Evolutionary conservation across 1,139 yeast genomes (phyloP), one percentile per base, ranked within the genome.

Genomic region (Taiozyma onychis): DNA sequence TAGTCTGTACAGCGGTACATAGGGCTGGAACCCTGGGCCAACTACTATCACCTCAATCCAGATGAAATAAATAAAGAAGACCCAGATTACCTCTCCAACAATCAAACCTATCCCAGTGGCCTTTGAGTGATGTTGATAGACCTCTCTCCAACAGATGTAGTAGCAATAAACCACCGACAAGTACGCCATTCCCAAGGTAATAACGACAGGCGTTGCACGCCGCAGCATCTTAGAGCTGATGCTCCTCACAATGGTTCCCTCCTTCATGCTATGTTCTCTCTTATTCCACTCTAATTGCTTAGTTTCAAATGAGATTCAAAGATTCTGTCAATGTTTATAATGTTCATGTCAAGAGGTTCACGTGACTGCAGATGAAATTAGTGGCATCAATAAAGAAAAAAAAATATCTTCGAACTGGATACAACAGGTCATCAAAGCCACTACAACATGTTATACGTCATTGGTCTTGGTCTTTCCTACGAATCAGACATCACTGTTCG

Each of bases 401-500:
- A 32, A 32, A 32, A 32, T n/a, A 14, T 6, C n/a, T n/a, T 32
- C 18, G 18, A 32, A 32, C 18, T 32, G 7, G 18, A n/a, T 32
- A 7, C 18, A 32, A 14, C 2, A 14, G 14, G 14, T n/a, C 35
- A 37, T 18, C 41, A 9, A 5, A 18, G 4, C 24, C 24, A 16
- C 14, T 9, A 18, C 41, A 59, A 48, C 49, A 93, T 93, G 99
- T 76, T 93, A 52, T 93, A 93, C 65, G 77, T 93, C 55, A 80
- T 93, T 53, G 99, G 99, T 8, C 75, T 93, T 52, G 99, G 99
- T 8, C 79, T 93, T 51, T 89, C 97, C 4, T 85, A 89, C 64
- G 95, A 83, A 61, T 73, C 85, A 14, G 99, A 93, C 67, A 90
- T 93, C 62, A 91, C 98, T 2, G 97, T 93, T 14, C 83, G 97